A percentile compares a stretch with the other conserved stretches of the same genome.
Conservation (phyloP, 169 alveolate genomes). For the Neospora caninum region DNA sequence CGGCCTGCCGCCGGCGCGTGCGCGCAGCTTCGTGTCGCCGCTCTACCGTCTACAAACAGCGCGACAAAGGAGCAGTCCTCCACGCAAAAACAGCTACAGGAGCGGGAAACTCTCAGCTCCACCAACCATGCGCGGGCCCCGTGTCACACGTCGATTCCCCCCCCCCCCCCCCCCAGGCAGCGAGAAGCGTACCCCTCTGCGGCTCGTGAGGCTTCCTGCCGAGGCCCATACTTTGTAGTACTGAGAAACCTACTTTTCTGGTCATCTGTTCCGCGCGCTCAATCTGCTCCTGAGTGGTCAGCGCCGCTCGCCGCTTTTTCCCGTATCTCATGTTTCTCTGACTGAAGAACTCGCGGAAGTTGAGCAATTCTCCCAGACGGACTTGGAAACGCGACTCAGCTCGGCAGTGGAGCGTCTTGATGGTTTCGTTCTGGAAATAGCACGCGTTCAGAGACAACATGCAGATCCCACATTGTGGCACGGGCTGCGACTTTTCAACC, state of each 20-base stretch:
- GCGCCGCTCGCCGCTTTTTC: neutral
- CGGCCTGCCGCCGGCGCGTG: neutral
- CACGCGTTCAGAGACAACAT: too few species aligned
- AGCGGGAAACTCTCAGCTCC: neutral
- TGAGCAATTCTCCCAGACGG: neutral
- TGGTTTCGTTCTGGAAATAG: neutral
- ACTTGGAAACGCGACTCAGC: constrained; percentile 6
- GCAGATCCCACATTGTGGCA: too few species aligned
- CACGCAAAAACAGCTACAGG: too few species aligned
- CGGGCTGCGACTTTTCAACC: too few species aligned
- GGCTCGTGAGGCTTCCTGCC: too few species aligned
- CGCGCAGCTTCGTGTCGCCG: neutral
- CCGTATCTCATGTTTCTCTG: neutral
- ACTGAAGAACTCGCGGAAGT: neutral
- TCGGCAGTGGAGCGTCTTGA: neutral
- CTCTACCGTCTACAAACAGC: neutral
- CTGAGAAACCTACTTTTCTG: neutral
- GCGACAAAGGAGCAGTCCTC: neutral
- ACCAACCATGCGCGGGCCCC: too few species aligned
- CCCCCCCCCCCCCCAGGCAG: too few species aligned
- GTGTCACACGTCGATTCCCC: too few species aligned
- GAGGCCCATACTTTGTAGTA: too few species aligned
- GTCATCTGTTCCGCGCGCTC: neutral
- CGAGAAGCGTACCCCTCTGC: too few species aligned
- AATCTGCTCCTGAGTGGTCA: constrained; percentile 9